phyloP scores from a whole-genome alignment of 2,329 filamentous ascomycete genomes.

The Scytalidium sp. region DNA sequence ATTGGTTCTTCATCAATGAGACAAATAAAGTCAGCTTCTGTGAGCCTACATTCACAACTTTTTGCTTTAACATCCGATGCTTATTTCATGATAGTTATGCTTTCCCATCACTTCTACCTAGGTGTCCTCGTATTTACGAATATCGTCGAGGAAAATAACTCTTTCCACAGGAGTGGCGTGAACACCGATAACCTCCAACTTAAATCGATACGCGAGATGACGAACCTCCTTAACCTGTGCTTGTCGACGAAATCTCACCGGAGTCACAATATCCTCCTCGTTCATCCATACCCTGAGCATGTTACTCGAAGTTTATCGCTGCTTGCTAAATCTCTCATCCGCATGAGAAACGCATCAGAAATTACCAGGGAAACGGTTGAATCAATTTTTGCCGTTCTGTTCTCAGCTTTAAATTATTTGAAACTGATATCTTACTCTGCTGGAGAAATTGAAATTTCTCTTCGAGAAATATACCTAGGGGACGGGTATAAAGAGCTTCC shows the following conservation, averaged over 20 bases:
- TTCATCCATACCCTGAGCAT: neutral
- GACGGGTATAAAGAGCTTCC: too few relatives aligned
- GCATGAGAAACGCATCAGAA: neutral
- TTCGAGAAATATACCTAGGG: too few relatives aligned
- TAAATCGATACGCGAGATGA: neutral
- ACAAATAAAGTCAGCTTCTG: neutral
- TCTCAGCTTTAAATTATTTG: neutral
- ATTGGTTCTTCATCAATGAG: neutral
- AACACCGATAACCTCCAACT: neutral
- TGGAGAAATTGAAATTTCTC: too few relatives aligned
- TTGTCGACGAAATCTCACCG: neutral
- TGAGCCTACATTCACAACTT: neutral
- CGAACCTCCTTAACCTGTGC: neutral
- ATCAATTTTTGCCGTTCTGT: neutral
- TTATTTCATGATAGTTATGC: neutral
- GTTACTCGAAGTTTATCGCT: neutral
- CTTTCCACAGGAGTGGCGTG: too few relatives aligned
- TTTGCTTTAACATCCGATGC: neutral
- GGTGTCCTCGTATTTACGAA: too few relatives aligned
- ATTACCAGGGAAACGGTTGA: neutral
- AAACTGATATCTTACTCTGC: constrained; percentile 1
- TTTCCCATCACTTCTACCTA: too few relatives aligned
- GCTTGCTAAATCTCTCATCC: neutral
- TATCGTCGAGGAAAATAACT: too few relatives aligned
- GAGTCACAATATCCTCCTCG: neutral